Conservation (phyloP, 2,329 filamentous ascomycete genomes). For the Diatrype stigma region DNA sequence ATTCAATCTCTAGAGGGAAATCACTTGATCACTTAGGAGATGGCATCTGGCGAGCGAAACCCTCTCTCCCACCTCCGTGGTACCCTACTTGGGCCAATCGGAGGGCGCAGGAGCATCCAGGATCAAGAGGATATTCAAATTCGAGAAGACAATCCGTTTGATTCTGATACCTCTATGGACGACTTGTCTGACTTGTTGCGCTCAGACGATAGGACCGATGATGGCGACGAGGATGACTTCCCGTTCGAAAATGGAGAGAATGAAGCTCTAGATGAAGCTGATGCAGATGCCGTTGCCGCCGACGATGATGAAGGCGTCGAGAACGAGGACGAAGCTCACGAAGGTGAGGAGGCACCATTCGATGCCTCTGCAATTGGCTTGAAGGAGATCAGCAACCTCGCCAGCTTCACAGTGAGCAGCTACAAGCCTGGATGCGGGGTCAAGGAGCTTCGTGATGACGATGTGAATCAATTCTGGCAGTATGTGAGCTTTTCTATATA, state of each 20-base stretch:
- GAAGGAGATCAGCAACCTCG: constrained; percentile 81
- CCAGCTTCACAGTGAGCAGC: constrained; percentile 77
- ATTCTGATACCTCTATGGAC: background rate
- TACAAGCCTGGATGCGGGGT: constrained; percentile 78
- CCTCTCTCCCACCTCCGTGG: background rate
- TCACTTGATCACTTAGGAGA: background rate
- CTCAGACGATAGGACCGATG: constrained; percentile 5
- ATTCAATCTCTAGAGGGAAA: background rate
- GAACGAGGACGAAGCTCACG: constrained; percentile 32
- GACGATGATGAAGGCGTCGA: constrained; percentile 26
- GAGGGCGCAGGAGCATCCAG: background rate
- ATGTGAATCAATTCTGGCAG: constrained; percentile 76
- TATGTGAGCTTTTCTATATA: constrained; percentile 33
- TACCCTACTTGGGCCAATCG: background rate
- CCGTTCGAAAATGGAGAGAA: constrained; percentile 25
- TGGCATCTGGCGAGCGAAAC: background rate
- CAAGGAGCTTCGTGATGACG: constrained; percentile 69
- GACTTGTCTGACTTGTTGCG: background rate
- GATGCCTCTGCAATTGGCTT: constrained; percentile 55
- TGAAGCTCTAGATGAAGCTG: constrained; percentile 25
- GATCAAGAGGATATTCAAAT: background rate
- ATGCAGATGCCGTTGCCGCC: constrained; percentile 18
- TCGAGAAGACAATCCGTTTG: background rate
- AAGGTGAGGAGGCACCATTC: constrained; percentile 38
- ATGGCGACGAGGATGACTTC: constrained; percentile 17